phyloP scores from a whole-genome alignment of 1,139 yeast species.

The Suhomyces panamericanus region DNA sequence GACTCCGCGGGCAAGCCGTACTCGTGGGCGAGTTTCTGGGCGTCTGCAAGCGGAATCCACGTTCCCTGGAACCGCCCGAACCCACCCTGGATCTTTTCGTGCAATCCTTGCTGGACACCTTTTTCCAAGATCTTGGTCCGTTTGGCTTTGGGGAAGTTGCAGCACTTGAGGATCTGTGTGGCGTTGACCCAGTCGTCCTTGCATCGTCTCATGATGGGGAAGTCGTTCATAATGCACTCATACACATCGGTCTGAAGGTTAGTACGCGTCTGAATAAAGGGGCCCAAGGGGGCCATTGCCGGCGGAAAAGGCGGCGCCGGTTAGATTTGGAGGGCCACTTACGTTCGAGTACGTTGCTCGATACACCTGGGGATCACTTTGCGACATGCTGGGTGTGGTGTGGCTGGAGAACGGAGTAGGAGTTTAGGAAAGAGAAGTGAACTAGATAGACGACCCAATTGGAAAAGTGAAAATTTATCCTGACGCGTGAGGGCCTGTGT shows the following conservation, averaged over 20 bases:
- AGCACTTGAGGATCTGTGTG: slow-evolving; percentile 93
- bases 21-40: slow-evolving; percentile 52
- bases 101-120: slow-evolving; percentile 83
- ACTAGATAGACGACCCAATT: slow-evolving; percentile 7
- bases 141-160: slow-evolving; percentile 92
- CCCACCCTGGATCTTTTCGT: slow-evolving; percentile 96
- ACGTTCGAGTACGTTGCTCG: slow-evolving; percentile 23
- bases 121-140: slow-evolving; percentile 88
- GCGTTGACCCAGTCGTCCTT: slow-evolving; percentile 96
- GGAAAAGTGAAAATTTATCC: slow-evolving; percentile 13
- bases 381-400: slow-evolving; percentile 6
- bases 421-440: slow-evolving; percentile 4
- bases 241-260: slow-evolving; percentile 58
- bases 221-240: slow-evolving; percentile 77
- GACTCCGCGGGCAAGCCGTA: slow-evolving; percentile 55
- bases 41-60: slow-evolving; percentile 82
- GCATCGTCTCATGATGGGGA: slow-evolving; percentile 91
- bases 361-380: slow-evolving; percentile 18
- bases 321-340: slow-evolving; percentile 7
- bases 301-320: too few relatives aligned
- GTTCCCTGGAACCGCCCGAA: slow-evolving; percentile 97
- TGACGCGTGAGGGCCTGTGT: slow-evolving; percentile 11
- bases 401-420: neutral
- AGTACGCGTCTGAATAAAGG: slow-evolving; percentile 10
- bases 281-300: neutral